Evolutionary conservation across 164 flowering plant species (phyloP).

Genomic region (Aristolochia contorta): DNA sequence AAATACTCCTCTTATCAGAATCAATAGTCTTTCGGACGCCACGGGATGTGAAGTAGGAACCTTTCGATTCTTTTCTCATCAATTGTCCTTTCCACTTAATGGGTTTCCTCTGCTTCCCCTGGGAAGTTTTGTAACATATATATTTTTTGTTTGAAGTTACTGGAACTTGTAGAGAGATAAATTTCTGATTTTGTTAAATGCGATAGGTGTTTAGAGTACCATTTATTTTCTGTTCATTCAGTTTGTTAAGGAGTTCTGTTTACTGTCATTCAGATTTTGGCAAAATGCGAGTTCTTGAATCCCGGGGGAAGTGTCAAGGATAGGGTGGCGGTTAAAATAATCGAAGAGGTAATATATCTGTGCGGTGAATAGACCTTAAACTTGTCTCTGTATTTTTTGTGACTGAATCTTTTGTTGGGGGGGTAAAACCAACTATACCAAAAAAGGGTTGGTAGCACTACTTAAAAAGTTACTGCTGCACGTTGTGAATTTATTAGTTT

Average conservation of each 20-base stretch:
- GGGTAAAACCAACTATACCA: no score
- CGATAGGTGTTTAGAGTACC: neutral
- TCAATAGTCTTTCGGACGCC: slow-evolving; percentile 88
- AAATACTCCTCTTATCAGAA: slow-evolving; percentile 89
- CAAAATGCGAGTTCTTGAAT: slow-evolving; percentile 88
- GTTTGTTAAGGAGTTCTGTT: neutral
- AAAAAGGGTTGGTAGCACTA: no score
- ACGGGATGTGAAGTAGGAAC: slow-evolving; percentile 75
- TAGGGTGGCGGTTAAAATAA: slow-evolving; percentile 78
- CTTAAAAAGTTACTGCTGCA: no score
- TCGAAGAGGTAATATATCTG: slow-evolving; percentile 41
- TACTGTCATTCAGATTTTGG: slow-evolving; percentile 53
- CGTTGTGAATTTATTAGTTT: no score
- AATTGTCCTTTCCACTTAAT: neutral
- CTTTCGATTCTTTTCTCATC: neutral
- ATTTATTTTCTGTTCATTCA: neutral
- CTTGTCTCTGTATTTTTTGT: no score
- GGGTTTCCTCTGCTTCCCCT: neutral
- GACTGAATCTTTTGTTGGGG: no score
- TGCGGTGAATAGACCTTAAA: no score
- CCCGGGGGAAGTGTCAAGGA: slow-evolving; percentile 99
- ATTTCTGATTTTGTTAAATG: no score
- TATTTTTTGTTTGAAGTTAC: neutral
- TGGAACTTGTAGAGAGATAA: no score
- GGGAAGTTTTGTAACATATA: neutral